These are phyloP conservation scores for Bjerkandera adusta DNA, from an alignment of 1,284 basidiomycete genomes.

Conservation along the genomic window DNA sequence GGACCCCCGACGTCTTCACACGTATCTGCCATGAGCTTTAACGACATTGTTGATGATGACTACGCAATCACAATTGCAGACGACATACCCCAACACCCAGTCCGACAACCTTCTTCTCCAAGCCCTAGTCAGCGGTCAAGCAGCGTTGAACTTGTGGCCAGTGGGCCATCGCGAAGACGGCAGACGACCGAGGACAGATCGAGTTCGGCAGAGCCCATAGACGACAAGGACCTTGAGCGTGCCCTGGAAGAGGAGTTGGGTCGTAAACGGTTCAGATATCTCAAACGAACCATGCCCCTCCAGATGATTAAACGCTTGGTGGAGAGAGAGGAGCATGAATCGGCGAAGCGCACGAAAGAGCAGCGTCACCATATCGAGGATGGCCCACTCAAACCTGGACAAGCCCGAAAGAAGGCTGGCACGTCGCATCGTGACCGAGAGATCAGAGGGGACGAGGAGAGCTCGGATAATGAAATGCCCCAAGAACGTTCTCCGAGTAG, in stretches of 20 bases:
- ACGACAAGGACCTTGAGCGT: not conserved
- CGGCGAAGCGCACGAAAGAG: not conserved
- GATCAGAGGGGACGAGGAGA: slow-evolving; percentile 28
- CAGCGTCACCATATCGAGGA: slow-evolving; percentile 1
- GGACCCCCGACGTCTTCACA: slow-evolving; percentile 1
- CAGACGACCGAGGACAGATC: not conserved
- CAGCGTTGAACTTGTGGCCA: too few species aligned
- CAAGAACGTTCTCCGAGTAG: slow-evolving; percentile 9
- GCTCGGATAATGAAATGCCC: slow-evolving; percentile 19
- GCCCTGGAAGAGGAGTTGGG: not conserved
- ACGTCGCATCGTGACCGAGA: slow-evolving; percentile 14
- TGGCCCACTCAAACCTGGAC: slow-evolving; percentile 24
- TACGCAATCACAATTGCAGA: not conserved
- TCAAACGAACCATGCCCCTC: not conserved
- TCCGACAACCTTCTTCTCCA: too few species aligned
- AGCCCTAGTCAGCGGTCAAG: too few species aligned
- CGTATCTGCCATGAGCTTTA: not conserved
- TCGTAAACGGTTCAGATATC: not conserved
- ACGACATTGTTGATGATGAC: not conserved
- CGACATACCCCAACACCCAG: too few species aligned
- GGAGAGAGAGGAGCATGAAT: not conserved
- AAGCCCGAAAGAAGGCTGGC: slow-evolving; percentile 20
- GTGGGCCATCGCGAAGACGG: too few species aligned
- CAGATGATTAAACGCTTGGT: not conserved
- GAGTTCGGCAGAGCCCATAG: not conserved